These are phyloP conservation scores for Fusarium armeniacum DNA, from an alignment of 2,329 filamentous ascomycete species.

Conservation along the genomic window DNA sequence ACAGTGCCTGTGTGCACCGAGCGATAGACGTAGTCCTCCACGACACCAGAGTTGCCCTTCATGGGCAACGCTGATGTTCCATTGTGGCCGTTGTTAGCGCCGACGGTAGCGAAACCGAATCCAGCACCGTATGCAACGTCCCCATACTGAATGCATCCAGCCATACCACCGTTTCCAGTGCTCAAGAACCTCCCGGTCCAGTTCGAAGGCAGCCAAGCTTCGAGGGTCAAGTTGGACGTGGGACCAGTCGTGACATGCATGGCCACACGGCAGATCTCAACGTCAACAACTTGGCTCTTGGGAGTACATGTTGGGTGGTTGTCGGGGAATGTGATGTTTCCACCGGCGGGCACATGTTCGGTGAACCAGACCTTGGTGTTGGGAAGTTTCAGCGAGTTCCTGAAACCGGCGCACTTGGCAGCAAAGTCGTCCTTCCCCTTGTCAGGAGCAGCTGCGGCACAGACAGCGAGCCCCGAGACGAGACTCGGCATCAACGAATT, in stretches of 20 bases:
- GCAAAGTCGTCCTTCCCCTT: constrained; percentile 22
- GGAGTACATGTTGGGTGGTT: constrained; percentile 34
- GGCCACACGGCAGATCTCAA: constrained; percentile 39
- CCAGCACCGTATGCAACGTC: constrained; percentile 54
- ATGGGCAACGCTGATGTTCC: constrained; percentile 30
- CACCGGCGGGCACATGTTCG: constrained; percentile 31
- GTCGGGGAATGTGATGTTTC: constrained; percentile 32
- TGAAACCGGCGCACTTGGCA: constrained; percentile 34
- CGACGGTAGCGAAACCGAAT: constrained; percentile 61
- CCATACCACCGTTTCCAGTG: constrained; percentile 64
- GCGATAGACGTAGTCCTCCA: constrained; percentile 40
- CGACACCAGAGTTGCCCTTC: constrained; percentile 26
- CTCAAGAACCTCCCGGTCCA: constrained; percentile 64
- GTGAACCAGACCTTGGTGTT: constrained; percentile 43
- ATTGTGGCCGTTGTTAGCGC: constrained; percentile 60
- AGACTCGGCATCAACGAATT: constrained; percentile 19
- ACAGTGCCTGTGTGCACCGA: constrained; percentile 39
- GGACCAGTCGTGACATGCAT: constrained; percentile 38
- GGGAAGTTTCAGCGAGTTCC: constrained; percentile 28
- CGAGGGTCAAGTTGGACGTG: constrained; percentile 48
- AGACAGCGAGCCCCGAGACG: constrained; percentile 20
- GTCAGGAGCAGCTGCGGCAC: constrained; percentile 7
- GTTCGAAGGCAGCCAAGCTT: constrained; percentile 63
- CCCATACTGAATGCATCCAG: constrained; percentile 61
- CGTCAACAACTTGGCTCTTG: constrained; percentile 32